Evolutionary conservation across 352 stramenopile species (phyloP).

Genomic region (Phytophthora sojae): DNA sequence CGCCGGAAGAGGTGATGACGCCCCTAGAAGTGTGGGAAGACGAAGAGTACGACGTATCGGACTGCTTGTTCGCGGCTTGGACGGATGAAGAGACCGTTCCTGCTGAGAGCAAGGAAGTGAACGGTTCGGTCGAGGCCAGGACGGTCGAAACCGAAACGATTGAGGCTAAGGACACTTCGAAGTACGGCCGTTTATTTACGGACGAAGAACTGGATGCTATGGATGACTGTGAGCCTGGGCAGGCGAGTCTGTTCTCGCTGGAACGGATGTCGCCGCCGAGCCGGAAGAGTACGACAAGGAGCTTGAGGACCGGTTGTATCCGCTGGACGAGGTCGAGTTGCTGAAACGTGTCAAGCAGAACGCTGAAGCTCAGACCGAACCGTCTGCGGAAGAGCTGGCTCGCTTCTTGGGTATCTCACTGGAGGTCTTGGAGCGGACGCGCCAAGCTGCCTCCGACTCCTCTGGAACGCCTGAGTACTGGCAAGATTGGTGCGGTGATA

Average conservation of each 20-base stretch:
- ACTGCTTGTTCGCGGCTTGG: not conserved
- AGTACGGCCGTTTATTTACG: not conserved
- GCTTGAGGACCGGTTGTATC: conserved; percentile 2
- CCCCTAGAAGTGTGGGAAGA: too few relatives aligned
- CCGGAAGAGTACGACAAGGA: conserved; percentile 7
- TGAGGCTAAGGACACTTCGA: not conserved
- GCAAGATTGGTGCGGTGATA: not conserved
- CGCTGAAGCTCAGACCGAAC: not conserved
- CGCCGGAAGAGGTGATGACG: not conserved
- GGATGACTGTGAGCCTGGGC: not conserved
- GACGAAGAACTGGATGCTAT: not conserved
- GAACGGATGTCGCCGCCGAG: not conserved
- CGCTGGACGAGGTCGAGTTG: conserved; percentile 6
- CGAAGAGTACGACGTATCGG: not conserved
- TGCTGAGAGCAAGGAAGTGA: too few relatives aligned
- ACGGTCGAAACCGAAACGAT: not conserved
- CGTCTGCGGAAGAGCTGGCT: not conserved
- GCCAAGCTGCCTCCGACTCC: too few relatives aligned
- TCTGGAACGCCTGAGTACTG: conserved; percentile 5
- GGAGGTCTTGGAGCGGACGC: not conserved
- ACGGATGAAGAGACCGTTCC: not conserved
- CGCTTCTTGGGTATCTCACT: not conserved
- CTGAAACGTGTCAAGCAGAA: not conserved
- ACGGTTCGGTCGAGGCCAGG: not conserved
- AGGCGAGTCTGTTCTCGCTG: not conserved